Conservation (phyloP, 78 protist species). For the Dictyostelium intermedium region DNA sequence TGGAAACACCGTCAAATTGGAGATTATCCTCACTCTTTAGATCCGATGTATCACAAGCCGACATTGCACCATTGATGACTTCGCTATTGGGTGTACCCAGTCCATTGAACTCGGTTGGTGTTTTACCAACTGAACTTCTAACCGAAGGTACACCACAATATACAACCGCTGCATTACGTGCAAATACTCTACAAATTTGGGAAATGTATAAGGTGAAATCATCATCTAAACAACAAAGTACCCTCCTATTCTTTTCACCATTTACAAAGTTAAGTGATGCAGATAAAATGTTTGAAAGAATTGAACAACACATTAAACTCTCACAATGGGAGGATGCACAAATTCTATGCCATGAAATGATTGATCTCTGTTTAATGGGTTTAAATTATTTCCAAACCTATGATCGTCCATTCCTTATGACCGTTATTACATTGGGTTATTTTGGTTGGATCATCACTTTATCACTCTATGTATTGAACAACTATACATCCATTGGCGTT, state of each 20-base stretch:
- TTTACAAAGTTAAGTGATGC: slow-evolving; percentile 38
- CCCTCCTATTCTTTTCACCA: slow-evolving; percentile 36
- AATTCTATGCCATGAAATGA: slow-evolving; percentile 21
- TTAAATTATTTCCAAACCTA: slow-evolving; percentile 86
- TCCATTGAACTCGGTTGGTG: slow-evolving; percentile 90
- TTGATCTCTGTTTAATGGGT: slow-evolving; percentile 69
- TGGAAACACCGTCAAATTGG: slow-evolving; percentile 78
- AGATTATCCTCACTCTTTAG: not conserved
- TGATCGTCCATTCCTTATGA: slow-evolving; percentile 85
- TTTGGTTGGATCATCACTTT: slow-evolving; percentile 82
- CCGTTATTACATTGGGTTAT: slow-evolving; percentile 84
- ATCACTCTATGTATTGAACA: slow-evolving; percentile 40
- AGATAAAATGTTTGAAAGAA: not conserved
- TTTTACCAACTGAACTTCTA: slow-evolving; percentile 84
- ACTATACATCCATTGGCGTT: slow-evolving; percentile 33
- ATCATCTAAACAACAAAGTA: not conserved
- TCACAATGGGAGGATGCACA: slow-evolving; percentile 67
- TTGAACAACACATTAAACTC: not conserved
- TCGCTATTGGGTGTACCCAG: slow-evolving; percentile 84
- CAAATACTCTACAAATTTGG: slow-evolving; percentile 81
- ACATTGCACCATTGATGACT: slow-evolving; percentile 88
- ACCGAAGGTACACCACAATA: not conserved
- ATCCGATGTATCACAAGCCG: slow-evolving; percentile 91
- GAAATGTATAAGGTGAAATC: slow-evolving; percentile 65
- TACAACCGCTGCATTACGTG: slow-evolving; percentile 40